Percentiles rank a stretch among this genome's conserved stretches.
Conservation (phyloP, 2,329 filamentous ascomycete genomes). For the Camillea tinctor region DNA sequence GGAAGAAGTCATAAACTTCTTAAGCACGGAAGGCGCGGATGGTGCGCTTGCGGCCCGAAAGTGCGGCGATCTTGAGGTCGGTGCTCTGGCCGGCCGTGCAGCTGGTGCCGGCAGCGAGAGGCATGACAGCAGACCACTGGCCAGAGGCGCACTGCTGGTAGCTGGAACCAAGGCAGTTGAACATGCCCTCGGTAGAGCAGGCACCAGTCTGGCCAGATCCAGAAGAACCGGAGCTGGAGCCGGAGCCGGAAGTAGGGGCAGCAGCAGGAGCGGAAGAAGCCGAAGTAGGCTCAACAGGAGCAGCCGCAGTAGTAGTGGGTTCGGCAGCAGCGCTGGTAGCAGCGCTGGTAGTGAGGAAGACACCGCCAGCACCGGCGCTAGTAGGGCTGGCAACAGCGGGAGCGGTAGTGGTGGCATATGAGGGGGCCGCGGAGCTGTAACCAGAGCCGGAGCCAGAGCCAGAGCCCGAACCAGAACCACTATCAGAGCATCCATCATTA, state of each 20-base stretch:
- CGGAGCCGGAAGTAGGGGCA: constrained; percentile 20
- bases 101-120: constrained; percentile 44
- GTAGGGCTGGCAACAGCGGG: constrained; percentile 20
- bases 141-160: constrained; percentile 58
- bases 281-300: constrained; percentile 18
- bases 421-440: constrained; percentile 8
- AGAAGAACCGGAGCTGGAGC: constrained; percentile 24
- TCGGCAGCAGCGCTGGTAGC: constrained; percentile 9
- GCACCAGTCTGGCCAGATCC: constrained; percentile 35
- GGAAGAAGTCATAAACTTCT: background rate
- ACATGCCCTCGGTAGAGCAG: constrained; percentile 49
- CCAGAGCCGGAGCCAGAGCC: constrained; percentile 19
- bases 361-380: constrained; percentile 16
- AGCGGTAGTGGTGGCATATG: constrained; percentile 10
- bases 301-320: constrained; percentile 13
- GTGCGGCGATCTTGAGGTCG: constrained; percentile 37
- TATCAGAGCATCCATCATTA: constrained; percentile 19
- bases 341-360: constrained; percentile 22
- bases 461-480: constrained; percentile 30
- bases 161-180: constrained; percentile 51
- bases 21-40: constrained; percentile 29
- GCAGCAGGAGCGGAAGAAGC: constrained; percentile 23
- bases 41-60: constrained; percentile 17
- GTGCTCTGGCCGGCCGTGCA: constrained; percentile 44
- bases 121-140: constrained; percentile 44